Conservation (phyloP, 2,329 filamentous ascomycete species). For the Fusarium agapanthi region DNA sequence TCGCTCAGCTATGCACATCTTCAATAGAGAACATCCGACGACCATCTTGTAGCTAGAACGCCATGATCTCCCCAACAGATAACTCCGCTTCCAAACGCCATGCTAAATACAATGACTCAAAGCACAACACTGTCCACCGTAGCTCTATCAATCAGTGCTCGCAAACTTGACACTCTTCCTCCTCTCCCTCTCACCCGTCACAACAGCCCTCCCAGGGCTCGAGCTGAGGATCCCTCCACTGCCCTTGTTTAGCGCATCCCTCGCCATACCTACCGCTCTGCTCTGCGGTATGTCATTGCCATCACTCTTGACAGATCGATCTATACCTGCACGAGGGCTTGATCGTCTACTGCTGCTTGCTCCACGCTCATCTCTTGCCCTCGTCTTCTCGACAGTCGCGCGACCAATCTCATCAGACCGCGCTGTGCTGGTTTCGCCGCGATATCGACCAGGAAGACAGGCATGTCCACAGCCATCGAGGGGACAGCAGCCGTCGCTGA, state of each 20-base stretch:
- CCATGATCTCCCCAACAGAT: not conserved
- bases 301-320: constrained; percentile 54
- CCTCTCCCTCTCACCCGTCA: constrained; percentile 58
- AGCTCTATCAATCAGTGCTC: constrained; percentile 46
- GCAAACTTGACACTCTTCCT: constrained; percentile 73
- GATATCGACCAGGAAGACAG: constrained; percentile 66
- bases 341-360: constrained; percentile 41
- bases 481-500: constrained; percentile 68
- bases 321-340: constrained; percentile 40
- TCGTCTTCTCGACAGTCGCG: constrained; percentile 53
- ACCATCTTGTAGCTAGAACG: not conserved
- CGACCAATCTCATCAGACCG: constrained; percentile 63
- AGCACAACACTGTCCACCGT: not conserved
- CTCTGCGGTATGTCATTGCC: constrained; percentile 65
- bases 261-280: constrained; percentile 66
- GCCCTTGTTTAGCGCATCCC: constrained; percentile 58
- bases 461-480: constrained; percentile 72
- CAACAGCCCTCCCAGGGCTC: constrained; percentile 55
- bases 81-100: not conserved
- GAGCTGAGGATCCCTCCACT: constrained; percentile 56
- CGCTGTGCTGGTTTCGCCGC: constrained; percentile 56
- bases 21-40: not conserved
- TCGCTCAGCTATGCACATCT: not conserved
- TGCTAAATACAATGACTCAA: not conserved
- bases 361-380: constrained; percentile 39